Conservation (phyloP, 2,329 filamentous ascomycete species). For the Dothideomycetes sp. region DNA sequence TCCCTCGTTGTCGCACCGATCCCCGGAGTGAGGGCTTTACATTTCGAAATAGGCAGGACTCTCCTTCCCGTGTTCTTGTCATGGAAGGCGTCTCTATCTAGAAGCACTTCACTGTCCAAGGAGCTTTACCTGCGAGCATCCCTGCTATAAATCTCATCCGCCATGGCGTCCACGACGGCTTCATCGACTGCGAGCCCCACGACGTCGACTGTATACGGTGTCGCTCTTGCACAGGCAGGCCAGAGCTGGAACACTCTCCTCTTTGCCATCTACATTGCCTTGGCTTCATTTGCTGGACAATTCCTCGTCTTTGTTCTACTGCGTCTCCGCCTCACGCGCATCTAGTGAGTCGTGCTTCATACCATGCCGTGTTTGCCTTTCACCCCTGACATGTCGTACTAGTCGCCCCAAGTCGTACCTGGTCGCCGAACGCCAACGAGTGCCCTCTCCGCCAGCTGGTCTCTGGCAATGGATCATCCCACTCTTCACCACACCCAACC, state of each 20-base stretch:
- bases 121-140: no score
- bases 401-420: slow-evolving; percentile 75
- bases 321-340: slow-evolving; percentile 68
- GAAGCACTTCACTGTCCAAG: no score
- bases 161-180: neutral
- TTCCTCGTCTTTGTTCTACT: slow-evolving; percentile 65
- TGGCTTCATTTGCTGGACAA: slow-evolving; percentile 33
- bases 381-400: neutral
- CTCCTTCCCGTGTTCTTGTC: no score
- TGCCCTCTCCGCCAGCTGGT: slow-evolving; percentile 58
- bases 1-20: no score
- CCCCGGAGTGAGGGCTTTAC: no score
- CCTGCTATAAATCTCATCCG: no score
- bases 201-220: slow-evolving; percentile 6
- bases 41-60: no score
- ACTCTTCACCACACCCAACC: slow-evolving; percentile 59
- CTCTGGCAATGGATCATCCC: slow-evolving; percentile 46
- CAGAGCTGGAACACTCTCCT: slow-evolving; percentile 28
- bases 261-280: slow-evolving; percentile 28
- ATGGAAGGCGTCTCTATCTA: no score
- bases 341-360: slow-evolving; percentile 43
- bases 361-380: neutral
- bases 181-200: neutral
- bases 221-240: neutral
- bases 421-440: slow-evolving; percentile 75